Base-by-base conservation (phyloP, 139 green algal genomes). In the Auxenochlorella pyrenoidosa region DNA sequence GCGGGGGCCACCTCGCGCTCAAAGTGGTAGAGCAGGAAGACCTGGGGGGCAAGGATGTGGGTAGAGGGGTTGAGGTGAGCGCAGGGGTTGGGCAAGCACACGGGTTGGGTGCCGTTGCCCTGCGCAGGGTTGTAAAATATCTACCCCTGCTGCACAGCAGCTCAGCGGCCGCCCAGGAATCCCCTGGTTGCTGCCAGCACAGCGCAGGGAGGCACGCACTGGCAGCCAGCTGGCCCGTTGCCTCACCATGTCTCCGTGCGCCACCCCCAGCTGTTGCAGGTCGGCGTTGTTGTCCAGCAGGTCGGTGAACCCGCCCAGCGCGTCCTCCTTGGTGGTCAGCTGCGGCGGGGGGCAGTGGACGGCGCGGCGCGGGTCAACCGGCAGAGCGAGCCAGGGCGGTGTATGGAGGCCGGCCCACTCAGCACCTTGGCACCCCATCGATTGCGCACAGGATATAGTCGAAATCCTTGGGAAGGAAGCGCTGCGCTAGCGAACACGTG, bases 21-120 rank as follows among this genome's bases (percentile, higher is more conserved):
- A 59, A 94, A 93, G 86, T 89, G 84, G 89, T 97, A 97, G 16
- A 93, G 82, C 90, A 97, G 88, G 86, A 93, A 96, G 30, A 96
- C 68, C 90, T 91, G 90, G 76, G 32, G 19, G n/a, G n/a, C 5
- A 68, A 32, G 30, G 77, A 18, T 10, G 12, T 28, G 43, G 22
- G 1, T 16, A 21, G 24, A 24, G 13, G 3, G 43, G n/a, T n/a
- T n/a, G n/a, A n/a, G n/a, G n/a, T n/a, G n/a, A n/a, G n/a, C n/a
- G n/a, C n/a, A 79, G 73, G 47, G 47, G 47, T 54, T 54, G 47
- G 47, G 6, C 47, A 54, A 54, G 47, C 47, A 54, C 47, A 54
- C 10, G n/a, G n/a, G n/a, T n/a, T n/a, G n/a, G n/a, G n/a, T n/a
- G n/a, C n/a, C n/a, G n/a, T n/a, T n/a, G n/a, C n/a, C n/a, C n/a